Evolutionary conservation across 2,329 filamentous ascomycete species (phyloP).

Genomic region (Fonsecaea erecta): DNA sequence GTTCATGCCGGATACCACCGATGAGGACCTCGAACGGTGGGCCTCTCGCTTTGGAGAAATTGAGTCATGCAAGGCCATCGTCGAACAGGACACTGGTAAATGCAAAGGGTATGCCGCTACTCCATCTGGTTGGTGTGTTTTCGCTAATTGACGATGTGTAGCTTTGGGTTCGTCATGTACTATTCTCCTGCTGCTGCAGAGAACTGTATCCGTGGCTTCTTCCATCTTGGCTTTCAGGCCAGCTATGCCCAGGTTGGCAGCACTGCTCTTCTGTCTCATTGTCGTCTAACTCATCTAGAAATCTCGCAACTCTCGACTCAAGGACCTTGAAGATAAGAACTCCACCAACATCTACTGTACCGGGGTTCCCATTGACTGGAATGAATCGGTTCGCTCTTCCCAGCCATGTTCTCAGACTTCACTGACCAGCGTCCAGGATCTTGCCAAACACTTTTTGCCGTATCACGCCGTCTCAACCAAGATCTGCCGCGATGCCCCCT

Average conservation of each 20-base stretch:
- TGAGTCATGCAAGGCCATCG: conserved; percentile 97
- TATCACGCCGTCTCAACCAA: conserved; percentile 83
- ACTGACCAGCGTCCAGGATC: conserved; percentile 59
- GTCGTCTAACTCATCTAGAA: conserved; percentile 63
- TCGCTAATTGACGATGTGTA: conserved; percentile 46
- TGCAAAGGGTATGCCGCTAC: conserved; percentile 83
- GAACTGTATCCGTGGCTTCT: conserved; percentile 94
- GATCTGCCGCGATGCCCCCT: conserved; percentile 85
- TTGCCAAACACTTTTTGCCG: conserved; percentile 67
- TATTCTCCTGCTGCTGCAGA: conserved; percentile 85
- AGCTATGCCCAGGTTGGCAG: conserved; percentile 84
- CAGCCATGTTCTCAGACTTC: background rate
- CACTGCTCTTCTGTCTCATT: conserved; percentile 34
- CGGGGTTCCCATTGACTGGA: conserved; percentile 89
- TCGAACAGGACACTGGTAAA: conserved; percentile 87
- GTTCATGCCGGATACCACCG: conserved; percentile 91
- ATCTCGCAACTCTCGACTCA: conserved; percentile 97
- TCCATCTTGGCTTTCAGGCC: conserved; percentile 92
- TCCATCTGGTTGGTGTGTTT: background rate
- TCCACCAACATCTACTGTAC: conserved; percentile 99
- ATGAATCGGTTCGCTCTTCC: conserved; percentile 72
- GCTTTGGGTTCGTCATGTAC: conserved; percentile 98
- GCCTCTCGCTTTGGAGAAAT: conserved; percentile 88
- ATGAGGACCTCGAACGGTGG: conserved; percentile 82
- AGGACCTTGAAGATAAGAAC: conserved; percentile 84